A percentile compares a stretch with the other conserved stretches of the same genome.
Conservation (phyloP, 306 rosid genomes). For the Crotalaria pallida region DNA sequence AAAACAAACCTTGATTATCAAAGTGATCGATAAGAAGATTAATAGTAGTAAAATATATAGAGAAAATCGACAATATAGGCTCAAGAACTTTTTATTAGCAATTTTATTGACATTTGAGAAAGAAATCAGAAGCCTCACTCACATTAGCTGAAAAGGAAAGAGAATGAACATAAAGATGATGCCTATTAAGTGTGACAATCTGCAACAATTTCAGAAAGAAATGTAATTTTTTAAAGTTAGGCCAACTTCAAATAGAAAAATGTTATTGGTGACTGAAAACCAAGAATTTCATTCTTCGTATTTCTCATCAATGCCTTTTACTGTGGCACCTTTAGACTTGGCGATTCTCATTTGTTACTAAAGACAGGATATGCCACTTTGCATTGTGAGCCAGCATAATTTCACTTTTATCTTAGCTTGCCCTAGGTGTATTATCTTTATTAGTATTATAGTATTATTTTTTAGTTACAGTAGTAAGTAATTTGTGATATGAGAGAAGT, state of each 20-base stretch:
- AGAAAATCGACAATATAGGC: not conserved
- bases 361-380: conserved; percentile 31
- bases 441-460: too few species aligned
- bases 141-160: conserved; percentile 20
- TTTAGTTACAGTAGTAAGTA: conserved; percentile 19
- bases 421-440: conserved; percentile 34
- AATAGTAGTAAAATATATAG: not conserved
- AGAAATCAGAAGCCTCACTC: not conserved
- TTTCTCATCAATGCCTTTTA: conserved; percentile 23
- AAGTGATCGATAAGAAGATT: not conserved
- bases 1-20: not conserved
- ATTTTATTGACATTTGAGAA: not conserved
- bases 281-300: conserved; percentile 24
- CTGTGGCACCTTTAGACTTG: conserved; percentile 35
- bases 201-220: conserved; percentile 2
- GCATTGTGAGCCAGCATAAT: conserved; percentile 36
- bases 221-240: conserved; percentile 16
- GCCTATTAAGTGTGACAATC: conserved; percentile 9
- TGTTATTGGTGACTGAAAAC: conserved; percentile 27
- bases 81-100: not conserved
- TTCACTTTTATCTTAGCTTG: conserved; percentile 30
- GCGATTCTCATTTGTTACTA: conserved; percentile 34
- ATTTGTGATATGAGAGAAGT: conserved; percentile 26
- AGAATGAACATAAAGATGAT: conserved; percentile 12
- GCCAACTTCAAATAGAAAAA: conserved; percentile 33